Evolutionary conservation across 441 rosid genomes (phyloP).

Genomic region (Erysimum cheiri): DNA sequence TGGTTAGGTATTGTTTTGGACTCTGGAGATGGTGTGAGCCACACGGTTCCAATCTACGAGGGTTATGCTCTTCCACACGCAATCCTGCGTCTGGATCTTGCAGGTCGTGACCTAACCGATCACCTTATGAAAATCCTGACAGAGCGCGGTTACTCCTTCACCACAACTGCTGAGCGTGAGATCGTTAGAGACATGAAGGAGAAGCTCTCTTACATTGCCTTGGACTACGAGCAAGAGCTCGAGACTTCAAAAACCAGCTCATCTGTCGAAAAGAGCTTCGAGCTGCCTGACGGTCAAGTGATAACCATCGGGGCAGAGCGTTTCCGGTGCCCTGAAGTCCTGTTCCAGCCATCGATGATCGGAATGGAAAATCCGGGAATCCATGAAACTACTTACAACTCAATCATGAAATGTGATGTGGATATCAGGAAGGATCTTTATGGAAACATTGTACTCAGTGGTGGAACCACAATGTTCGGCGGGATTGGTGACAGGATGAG

Average conservation of each 20-base stretch:
- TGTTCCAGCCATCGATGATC: conserved; percentile 80
- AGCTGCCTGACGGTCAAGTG: conserved; percentile 82
- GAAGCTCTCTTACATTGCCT: conserved; percentile 75
- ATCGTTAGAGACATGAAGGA: conserved; percentile 84
- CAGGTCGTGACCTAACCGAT: conserved; percentile 79
- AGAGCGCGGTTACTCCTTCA: conserved; percentile 81
- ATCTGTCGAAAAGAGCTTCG: conserved; percentile 73
- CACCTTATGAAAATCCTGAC: conserved; percentile 77
- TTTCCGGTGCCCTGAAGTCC: conserved; percentile 83
- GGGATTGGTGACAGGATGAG: conserved; percentile 85
- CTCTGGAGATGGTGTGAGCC: conserved; percentile 90
- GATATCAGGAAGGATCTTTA: conserved; percentile 82
- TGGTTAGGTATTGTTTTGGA: conserved; percentile 73
- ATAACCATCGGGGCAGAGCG: conserved; percentile 77
- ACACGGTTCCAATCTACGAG: conserved; percentile 83
- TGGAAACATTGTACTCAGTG: conserved; percentile 82
- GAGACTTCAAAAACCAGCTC: conserved; percentile 71
- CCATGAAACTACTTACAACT: conserved; percentile 80
- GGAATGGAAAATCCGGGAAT: conserved; percentile 84
- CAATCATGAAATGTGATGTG: conserved; percentile 80
- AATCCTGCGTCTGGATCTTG: conserved; percentile 76
- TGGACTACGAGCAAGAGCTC: conserved; percentile 78
- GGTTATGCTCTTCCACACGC: conserved; percentile 85
- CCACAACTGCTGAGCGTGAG: conserved; percentile 84
- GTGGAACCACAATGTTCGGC: conserved; percentile 77